These are phyloP conservation scores for Backusella macrospora DNA, from an alignment of 192 early-diverging fungal genomes.

Conservation along the genomic window DNA sequence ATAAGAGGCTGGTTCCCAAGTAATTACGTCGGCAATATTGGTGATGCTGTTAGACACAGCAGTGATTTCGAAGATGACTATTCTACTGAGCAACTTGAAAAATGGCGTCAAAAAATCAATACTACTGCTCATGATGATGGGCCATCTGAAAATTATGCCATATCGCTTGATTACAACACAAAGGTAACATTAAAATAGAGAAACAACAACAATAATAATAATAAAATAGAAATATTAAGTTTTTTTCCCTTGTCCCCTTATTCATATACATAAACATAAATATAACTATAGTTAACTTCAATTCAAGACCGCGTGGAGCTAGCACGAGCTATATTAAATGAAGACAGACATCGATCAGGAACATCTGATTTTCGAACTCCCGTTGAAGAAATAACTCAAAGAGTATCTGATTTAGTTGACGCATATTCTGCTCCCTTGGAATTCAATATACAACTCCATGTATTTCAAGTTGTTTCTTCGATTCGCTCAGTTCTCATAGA, in stretches of 20 bases:
- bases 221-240: conserved; percentile 9
- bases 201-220: neutral
- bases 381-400: conserved; percentile 21
- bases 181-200: neutral
- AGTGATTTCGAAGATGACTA: conserved; percentile 43
- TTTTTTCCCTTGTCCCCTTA: neutral
- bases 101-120: conserved; percentile 19
- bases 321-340: conserved; percentile 18
- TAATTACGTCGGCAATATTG: conserved; percentile 75
- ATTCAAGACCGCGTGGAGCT: conserved; percentile 18
- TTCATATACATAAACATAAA: conserved; percentile 8
- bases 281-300: conserved; percentile 2
- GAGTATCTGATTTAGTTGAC: conserved; percentile 22
- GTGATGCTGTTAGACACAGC: conserved; percentile 41
- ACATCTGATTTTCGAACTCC: conserved; percentile 19
- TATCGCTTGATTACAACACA: neutral
- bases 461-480: conserved; percentile 29
- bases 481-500: conserved; percentile 27
- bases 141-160: neutral
- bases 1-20: conserved; percentile 90
- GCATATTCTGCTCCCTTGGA: conserved; percentile 2
- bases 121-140: neutral
- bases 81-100: conserved; percentile 15
- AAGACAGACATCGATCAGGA: conserved; percentile 29
- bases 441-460: conserved; percentile 21